Conservation (phyloP, 1,284 basidiomycete genomes). For the Macrocybe sp. region DNA sequence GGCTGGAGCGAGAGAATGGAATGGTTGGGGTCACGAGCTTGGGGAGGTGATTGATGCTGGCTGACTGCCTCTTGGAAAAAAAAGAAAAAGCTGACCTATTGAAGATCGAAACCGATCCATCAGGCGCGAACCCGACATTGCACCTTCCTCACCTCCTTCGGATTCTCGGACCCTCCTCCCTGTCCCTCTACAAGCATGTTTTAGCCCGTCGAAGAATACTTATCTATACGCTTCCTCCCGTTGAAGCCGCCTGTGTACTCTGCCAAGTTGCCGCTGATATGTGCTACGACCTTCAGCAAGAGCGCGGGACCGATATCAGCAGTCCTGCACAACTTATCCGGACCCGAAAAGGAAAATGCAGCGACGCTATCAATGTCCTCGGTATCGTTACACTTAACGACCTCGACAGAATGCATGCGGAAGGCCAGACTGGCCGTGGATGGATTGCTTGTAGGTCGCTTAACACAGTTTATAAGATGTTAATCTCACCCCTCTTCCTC, state of each 20-base stretch:
- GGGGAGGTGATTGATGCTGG: conserved; percentile 35
- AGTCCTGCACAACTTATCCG: conserved; percentile 21
- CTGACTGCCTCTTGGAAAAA: too few relatives aligned
- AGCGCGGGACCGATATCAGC: conserved; percentile 15
- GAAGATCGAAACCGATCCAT: conserved; percentile 30
- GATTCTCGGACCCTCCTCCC: conserved; percentile 68
- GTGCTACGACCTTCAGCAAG: conserved; percentile 53
- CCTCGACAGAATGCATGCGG: conserved; percentile 51
- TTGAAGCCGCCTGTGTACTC: conserved; percentile 71
- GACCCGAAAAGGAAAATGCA: conserved; percentile 43
- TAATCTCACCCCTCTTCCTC: conserved; percentile 1
- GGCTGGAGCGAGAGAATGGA: conserved; percentile 53
- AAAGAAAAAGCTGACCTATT: too few relatives aligned
- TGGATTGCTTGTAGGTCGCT: conserved; percentile 68
- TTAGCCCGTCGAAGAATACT: conserved; percentile 66
- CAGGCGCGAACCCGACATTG: conserved; percentile 44
- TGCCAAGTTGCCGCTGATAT: conserved; percentile 72
- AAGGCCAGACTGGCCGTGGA: conserved; percentile 53
- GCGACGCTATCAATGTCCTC: conserved; percentile 57
- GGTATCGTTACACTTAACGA: conserved; percentile 76
- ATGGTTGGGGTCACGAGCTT: conserved; percentile 61
- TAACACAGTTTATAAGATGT: not conserved
- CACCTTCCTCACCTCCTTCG: conserved; percentile 67
- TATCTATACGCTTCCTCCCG: conserved; percentile 72
- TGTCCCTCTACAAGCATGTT: conserved; percentile 75